Percentiles rank a stretch among this genome's conserved stretches.
phyloP scores from a whole-genome alignment of 345 rosid genomes.

The Pistacia atlantica region DNA sequence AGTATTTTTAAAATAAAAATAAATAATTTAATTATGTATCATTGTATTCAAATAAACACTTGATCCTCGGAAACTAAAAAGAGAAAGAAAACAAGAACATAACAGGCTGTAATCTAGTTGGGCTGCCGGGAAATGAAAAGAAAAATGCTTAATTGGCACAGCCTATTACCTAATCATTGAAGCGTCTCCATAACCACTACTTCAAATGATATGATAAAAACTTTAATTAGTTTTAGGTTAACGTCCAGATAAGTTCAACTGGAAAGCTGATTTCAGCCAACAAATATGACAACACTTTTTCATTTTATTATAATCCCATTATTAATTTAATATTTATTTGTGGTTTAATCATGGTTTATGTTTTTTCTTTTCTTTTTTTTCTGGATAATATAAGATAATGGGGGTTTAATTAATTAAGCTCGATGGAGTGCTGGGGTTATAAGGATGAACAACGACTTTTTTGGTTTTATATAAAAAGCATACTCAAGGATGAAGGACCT shows the following conservation, averaged over 20 bases:
- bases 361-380: neutral
- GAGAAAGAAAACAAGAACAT: neutral
- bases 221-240: conserved; percentile 10
- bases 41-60: too few species aligned
- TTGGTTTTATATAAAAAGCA: neutral
- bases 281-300: conserved; percentile 18
- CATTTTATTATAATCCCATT: conserved; percentile 3
- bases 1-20: too few species aligned
- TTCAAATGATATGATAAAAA: neutral
- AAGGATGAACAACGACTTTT: neutral
- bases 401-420: neutral
- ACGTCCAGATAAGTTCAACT: conserved; percentile 35
- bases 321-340: neutral
- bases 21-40: too few species aligned
- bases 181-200: neutral
- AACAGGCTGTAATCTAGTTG: neutral
- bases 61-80: too few species aligned
- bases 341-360: conserved; percentile 1
- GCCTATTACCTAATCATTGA: neutral
- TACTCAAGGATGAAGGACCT: neutral
- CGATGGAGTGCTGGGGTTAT: neutral
- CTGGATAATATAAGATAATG: conserved; percentile 15
- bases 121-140: neutral
- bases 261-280: conserved; percentile 27
- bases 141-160: conserved; percentile 11